phyloP scores from a whole-genome alignment of 2,329 filamentous ascomycete species.

The Aspergillus eucalypticola region DNA sequence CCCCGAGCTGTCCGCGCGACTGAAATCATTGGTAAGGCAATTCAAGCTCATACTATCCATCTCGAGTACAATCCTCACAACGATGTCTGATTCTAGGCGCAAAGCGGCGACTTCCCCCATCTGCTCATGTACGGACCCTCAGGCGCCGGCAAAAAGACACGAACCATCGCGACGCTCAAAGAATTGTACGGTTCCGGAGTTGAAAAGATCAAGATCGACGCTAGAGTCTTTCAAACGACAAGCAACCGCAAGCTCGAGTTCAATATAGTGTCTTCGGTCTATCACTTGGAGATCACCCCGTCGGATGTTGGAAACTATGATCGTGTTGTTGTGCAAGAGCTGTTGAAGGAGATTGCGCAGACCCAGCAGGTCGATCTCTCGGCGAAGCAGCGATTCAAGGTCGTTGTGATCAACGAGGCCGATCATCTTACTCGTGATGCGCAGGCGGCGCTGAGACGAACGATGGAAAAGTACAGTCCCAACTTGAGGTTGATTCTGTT shows the following conservation, averaged over 20 bases:
- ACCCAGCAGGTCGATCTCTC: conserved; percentile 96
- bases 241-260: conserved; percentile 98
- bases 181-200: conserved; percentile 93
- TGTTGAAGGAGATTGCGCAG: conserved; percentile 96
- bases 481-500: conserved; percentile 89
- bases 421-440: conserved; percentile 92
- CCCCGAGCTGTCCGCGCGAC: conserved; percentile 78
- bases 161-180: conserved; percentile 91
- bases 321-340: conserved; percentile 89
- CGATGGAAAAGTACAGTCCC: conserved; percentile 99
- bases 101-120: conserved; percentile 96
- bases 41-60: not conserved
- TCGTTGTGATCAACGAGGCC: conserved; percentile 98
- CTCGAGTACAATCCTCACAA: conserved; percentile 8
- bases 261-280: conserved; percentile 95
- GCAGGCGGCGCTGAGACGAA: conserved; percentile 88
- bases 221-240: conserved; percentile 91
- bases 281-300: conserved; percentile 97
- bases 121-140: conserved; percentile 96
- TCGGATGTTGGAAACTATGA: conserved; percentile 97
- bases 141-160: conserved; percentile 95
- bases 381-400: conserved; percentile 92
- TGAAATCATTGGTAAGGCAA: conserved; percentile 73
- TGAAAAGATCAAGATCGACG: conserved; percentile 99
- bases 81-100: conserved; percentile 61